Base-by-base conservation (phyloP, 805 yeast species). In the Cyberlindnera lachancei region DNA sequence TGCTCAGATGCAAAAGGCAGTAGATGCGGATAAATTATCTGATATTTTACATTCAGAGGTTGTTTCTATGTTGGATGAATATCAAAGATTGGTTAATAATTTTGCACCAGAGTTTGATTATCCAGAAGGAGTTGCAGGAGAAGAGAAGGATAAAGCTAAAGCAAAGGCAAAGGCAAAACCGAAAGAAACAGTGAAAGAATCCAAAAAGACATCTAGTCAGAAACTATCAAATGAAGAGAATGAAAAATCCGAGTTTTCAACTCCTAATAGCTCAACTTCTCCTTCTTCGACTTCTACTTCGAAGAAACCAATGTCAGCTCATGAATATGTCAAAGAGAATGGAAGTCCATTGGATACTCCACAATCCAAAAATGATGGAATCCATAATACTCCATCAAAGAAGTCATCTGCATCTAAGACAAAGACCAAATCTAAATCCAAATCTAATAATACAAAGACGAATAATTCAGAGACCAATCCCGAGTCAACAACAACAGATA, bases 11-110 rank as follows among this genome's bases (percentile, higher is more conserved):
- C 30, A 27, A 11, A 38, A 36, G 15, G 42, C 42, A 0, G 14
- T 21, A 3, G 16, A 14, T 6, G 10, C 16, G 7, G 30, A 31
- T 18, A 15, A 12, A 4, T 25, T 23, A 6, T 29, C 45, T 8
- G 42, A 41, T 17, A 6, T 9, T 16, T 30, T 24, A 8, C 42
- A 40, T 29, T 20, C 24, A 4, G 15, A 26, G 7, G 15, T 42
- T 13, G 7, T 16, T n/a, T 21, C 27, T n/a, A 7, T 21, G 7
- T 21, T 42, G 15, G 34, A 36, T 7, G 30, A 30, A 10, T 34
- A 38, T 15, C 38, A 38, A 12, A 15, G 14, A 9, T 14, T 39
- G 13, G 10, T 25, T 3, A 20, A 18, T 5, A 13, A 12, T 3
- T 33, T 33, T 3, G 7, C 15, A 3, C 32, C 29, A 8, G 27